Evolutionary conservation across 352 stramenopile species (phyloP).

Genomic region (Phytophthora cryptogea): DNA sequence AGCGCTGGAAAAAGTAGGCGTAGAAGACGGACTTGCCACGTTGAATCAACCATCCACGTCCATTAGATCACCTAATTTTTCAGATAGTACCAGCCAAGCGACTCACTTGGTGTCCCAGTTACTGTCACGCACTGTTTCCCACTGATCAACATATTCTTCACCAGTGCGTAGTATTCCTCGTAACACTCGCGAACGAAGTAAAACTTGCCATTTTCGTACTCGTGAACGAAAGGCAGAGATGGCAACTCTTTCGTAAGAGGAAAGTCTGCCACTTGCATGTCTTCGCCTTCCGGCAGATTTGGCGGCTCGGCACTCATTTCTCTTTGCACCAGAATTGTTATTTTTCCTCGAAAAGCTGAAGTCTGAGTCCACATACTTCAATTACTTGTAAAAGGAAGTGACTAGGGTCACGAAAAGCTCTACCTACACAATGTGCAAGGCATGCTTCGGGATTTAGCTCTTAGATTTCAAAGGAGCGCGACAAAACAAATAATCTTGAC

Average conservation of each 20-base stretch:
- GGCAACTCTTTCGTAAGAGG: conserved; percentile 11
- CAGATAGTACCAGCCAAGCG: background rate
- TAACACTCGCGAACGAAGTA: conserved; percentile 7
- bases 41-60: background rate
- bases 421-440: too few species aligned
- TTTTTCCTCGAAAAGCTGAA: too few species aligned
- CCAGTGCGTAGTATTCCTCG: conserved; percentile 4
- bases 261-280: background rate
- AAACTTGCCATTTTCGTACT: conserved; percentile 1
- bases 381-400: too few species aligned
- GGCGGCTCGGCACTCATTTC: background rate
- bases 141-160: background rate
- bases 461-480: too few species aligned
- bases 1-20: conserved; percentile 1
- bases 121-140: conserved; percentile 4
- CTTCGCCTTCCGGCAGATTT: background rate
- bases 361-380: too few species aligned
- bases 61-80: background rate
- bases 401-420: too few species aligned
- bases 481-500: too few species aligned
- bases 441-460: too few species aligned
- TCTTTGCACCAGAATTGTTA: too few species aligned
- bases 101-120: conserved; percentile 2
- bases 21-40: conserved; percentile 11
- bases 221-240: conserved; percentile 14